Conservation (phyloP, 106 monocot species). For the Acanthochlamys bracteata region DNA sequence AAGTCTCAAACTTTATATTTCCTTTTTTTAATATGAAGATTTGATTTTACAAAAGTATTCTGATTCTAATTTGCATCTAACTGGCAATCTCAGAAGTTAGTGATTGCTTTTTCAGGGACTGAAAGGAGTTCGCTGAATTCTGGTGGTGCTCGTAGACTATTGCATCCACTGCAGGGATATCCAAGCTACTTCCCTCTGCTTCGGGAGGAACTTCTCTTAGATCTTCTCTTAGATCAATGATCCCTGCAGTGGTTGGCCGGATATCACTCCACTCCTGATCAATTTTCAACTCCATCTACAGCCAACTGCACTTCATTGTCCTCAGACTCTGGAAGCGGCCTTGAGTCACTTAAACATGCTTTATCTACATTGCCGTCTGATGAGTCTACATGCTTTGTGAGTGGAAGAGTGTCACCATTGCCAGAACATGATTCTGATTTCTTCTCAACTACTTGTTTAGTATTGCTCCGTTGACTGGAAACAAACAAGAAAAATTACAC, state of each 20-base stretch:
- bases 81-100: no score
- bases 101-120: slow-evolving; percentile 14
- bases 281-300: slow-evolving; percentile 41
- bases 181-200: slow-evolving; percentile 55
- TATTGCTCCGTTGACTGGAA: slow-evolving; percentile 60
- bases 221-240: slow-evolving; percentile 79
- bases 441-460: slow-evolving; percentile 70
- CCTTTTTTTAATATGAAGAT: no score
- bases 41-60: no score
- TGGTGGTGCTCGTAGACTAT: slow-evolving; percentile 27
- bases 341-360: slow-evolving; percentile 72
- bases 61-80: no score
- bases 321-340: slow-evolving; percentile 23
- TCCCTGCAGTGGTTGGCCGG: slow-evolving; percentile 34
- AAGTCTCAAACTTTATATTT: no score
- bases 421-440: slow-evolving; percentile 51
- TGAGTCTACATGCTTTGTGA: slow-evolving; percentile 69
- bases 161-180: slow-evolving; percentile 52
- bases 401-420: slow-evolving; percentile 22
- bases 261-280: slow-evolving; percentile 54
- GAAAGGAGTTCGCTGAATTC: slow-evolving; percentile 22
- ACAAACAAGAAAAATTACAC: neutral
- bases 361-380: slow-evolving; percentile 83
- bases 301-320: slow-evolving; percentile 32
- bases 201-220: slow-evolving; percentile 72